These are phyloP conservation scores for Linanthus parryae DNA, from an alignment of 148 eudicot species.

Conservation along the genomic window DNA sequence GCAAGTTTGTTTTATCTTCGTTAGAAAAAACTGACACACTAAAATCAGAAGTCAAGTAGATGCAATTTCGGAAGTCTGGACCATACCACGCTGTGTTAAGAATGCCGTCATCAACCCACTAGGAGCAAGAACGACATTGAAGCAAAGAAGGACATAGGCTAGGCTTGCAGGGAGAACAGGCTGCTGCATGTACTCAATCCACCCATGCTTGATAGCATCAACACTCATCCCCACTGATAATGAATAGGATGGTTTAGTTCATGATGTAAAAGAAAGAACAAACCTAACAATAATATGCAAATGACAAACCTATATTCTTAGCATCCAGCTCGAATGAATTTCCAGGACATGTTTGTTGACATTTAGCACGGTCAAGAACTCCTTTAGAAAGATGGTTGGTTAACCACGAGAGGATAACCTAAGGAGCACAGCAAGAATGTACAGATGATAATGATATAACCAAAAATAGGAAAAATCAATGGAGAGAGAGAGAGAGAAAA, in stretches of 20 bases:
- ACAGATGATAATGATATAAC: no score
- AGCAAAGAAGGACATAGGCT: slow-evolving; percentile 86
- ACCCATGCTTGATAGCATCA: slow-evolving; percentile 71
- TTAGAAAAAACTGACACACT: no score
- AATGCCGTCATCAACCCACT: slow-evolving; percentile 97
- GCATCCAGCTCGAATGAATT: slow-evolving; percentile 24
- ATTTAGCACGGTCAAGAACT: slow-evolving; percentile 76
- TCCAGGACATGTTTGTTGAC: slow-evolving; percentile 40
- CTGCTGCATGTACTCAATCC: slow-evolving; percentile 83
- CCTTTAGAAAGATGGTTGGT: slow-evolving; percentile 81
- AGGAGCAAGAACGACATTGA: slow-evolving; percentile 90
- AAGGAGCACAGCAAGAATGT: slow-evolving; percentile 19
- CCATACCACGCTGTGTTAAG: slow-evolving; percentile 78
- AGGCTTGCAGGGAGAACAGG: slow-evolving; percentile 98
- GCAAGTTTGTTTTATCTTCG: no score
- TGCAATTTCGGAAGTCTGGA: slow-evolving; percentile 12
- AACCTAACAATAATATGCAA: not conserved
- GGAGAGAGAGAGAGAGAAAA: not conserved
- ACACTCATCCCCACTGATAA: slow-evolving; percentile 49
- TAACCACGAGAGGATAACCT: slow-evolving; percentile 73
- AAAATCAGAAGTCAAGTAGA: no score
- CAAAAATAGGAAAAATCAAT: slow-evolving; percentile 5
- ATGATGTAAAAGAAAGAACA: slow-evolving; percentile 4
- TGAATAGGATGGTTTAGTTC: slow-evolving; percentile 4
- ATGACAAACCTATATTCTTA: slow-evolving; percentile 45